Percentiles rank a stretch among this genome's conserved stretches.
These are phyloP conservation scores for Sphagnum tenellum DNA, from an alignment of 225 moss, liverwort and hornwort species.

Conservation along the genomic window DNA sequence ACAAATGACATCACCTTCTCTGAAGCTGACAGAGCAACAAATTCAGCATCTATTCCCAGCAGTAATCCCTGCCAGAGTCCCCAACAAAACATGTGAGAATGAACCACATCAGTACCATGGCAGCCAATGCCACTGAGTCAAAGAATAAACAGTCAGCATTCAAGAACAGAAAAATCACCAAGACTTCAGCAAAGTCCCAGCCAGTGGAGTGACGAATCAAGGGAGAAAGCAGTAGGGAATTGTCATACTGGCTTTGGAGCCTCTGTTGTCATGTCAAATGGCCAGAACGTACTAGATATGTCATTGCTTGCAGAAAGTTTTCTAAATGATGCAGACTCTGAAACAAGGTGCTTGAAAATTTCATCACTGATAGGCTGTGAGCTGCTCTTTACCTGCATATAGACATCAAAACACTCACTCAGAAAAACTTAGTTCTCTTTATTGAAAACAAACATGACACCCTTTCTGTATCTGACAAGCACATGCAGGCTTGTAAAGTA, in stretches of 20 bases:
- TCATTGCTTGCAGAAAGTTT: constrained; percentile 20
- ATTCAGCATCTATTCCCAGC: constrained; percentile 63
- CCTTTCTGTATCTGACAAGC: too few species aligned
- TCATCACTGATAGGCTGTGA: constrained; percentile 40
- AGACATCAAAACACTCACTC: too few species aligned
- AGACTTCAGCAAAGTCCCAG: too few species aligned
- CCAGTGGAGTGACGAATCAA: too few species aligned
- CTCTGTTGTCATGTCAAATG: constrained; percentile 52
- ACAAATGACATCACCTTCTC: constrained; percentile 29
- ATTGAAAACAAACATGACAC: too few species aligned
- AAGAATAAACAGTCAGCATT: too few species aligned
- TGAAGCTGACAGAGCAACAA: constrained; percentile 53
- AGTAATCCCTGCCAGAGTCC: constrained; percentile 41
- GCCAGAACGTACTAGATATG: constrained; percentile 35
- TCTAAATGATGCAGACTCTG: constrained; percentile 31
- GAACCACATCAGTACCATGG: too few species aligned
- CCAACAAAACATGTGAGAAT: not conserved
- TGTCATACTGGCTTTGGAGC: constrained; percentile 28
- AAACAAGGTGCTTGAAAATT: constrained; percentile 37
- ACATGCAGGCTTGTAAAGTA: too few species aligned
- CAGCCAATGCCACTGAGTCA: too few species aligned
- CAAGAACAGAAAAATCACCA: too few species aligned
- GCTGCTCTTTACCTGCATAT: constrained; percentile 27
- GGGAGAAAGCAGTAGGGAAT: too few species aligned
- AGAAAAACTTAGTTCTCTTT: too few species aligned